Evolutionary conservation across 768 basidiomycete genomes (phyloP).

Genomic region (Agrocybe pediades): DNA sequence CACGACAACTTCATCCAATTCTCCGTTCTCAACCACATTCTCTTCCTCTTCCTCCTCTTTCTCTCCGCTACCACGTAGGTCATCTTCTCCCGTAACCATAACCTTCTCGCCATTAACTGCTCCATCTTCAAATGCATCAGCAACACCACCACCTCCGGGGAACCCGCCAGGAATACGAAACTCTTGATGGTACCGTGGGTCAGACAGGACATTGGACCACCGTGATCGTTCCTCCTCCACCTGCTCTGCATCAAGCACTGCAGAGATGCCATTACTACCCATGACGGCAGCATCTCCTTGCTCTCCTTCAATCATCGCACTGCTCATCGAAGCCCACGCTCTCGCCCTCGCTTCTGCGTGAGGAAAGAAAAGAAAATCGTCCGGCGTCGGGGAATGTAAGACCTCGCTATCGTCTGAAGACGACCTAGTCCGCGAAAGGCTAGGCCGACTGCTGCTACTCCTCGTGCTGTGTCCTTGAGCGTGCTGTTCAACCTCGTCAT

Average conservation of each 20-base stretch:
- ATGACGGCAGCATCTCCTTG: not conserved
- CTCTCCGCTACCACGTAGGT: conserved; percentile 3
- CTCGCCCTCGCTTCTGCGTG: conserved; percentile 6
- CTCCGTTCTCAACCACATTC: not conserved
- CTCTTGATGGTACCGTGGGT: not conserved
- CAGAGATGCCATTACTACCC: not conserved
- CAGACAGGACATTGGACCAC: not conserved
- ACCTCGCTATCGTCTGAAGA: conserved; percentile 23
- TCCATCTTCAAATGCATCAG: conserved; percentile 14
- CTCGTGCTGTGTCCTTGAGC: conserved; percentile 6
- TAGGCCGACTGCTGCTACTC: conserved; percentile 15
- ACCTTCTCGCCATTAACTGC: conserved; percentile 11
- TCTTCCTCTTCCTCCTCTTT: conserved; percentile 6
- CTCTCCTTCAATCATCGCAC: not conserved
- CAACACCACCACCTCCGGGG: not conserved
- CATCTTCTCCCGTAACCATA: conserved; percentile 15
- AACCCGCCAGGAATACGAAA: conserved; percentile 1
- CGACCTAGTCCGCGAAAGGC: conserved; percentile 22
- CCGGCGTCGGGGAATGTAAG: conserved; percentile 15
- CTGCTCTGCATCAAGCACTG: too few species aligned
- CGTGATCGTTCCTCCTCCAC: not conserved
- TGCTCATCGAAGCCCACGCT: not conserved
- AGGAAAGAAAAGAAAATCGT: conserved; percentile 16
- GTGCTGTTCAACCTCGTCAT: not conserved
- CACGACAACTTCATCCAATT: too few species aligned